phyloP scores from a whole-genome alignment of 164 flowering plant species.

The Berberis thunbergii region DNA sequence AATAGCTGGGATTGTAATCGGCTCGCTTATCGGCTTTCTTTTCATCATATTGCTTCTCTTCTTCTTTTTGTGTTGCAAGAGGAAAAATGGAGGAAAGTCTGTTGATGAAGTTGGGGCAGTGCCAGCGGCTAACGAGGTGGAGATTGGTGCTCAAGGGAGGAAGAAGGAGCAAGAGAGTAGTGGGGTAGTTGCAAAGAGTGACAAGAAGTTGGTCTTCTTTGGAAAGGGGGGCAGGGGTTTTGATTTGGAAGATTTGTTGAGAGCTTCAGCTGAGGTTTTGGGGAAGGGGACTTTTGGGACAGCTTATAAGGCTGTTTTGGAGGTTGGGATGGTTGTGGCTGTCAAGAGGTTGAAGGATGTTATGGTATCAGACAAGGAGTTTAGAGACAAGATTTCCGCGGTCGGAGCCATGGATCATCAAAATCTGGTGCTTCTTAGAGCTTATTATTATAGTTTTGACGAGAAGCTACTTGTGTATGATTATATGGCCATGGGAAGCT shows the following conservation, averaged over 20 bases:
- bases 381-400: neutral
- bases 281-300: conserved; percentile 1
- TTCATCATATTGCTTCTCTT: no score
- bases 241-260: neutral
- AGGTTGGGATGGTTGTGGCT: neutral
- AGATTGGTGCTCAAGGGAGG: no score
- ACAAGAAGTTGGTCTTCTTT: neutral
- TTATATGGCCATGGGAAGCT: neutral
- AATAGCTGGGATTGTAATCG: no score
- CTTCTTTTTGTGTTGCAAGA: no score
- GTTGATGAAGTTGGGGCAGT: no score
- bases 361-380: neutral
- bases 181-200: neutral
- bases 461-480: no score
- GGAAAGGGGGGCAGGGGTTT: neutral
- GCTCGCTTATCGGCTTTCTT: no score
- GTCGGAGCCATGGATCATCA: neutral
- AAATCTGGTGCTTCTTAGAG: neutral
- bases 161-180: no score
- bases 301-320: conserved; percentile 1
- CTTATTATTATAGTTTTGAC: no score
- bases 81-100: no score
- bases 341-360: conserved; percentile 1
- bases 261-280: neutral
- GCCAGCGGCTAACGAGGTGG: no score